Evolutionary conservation across 306 rosid species (phyloP), one percentile per base, ranked within the genome.

Genomic region (Pterocarpus santalinus): DNA sequence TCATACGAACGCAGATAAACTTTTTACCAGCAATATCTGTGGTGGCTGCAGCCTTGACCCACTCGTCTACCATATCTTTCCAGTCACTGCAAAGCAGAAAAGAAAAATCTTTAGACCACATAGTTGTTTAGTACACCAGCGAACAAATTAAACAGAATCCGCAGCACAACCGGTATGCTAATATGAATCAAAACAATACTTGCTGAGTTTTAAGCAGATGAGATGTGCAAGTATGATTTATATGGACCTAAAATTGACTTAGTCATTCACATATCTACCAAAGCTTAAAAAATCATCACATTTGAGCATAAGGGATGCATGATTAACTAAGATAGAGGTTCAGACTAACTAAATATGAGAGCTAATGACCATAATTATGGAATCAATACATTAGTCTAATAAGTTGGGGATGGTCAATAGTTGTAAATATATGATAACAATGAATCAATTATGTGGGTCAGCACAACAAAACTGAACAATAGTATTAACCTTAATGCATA

Each of bases 31-130:
- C 76, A 58, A 82, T 66, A 72, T 89, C 80, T 7, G 83, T 28
- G 1, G 90, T 87, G 34, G 87, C 4, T 1, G 94, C 84, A 43
- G 89, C 89, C 36, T 78, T 86, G 34, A 87, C 90, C 99, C 99
- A 95, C n/a, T 82, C 90, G 51, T 93, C 96, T 2, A 90, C 98
- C 93, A 93, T 49, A 39, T 72, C 83, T 69, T 89, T 95, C 99
- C 99, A 95, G 38, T 63, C 89, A 57, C 98, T 94, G 82, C 85
- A 85, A 75, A 77, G 64, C 46, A 58, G 33, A 81, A 14, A 46
- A 63, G 22, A 67, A 73, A 65, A 13, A 72, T 81, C 30, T 57
- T 76, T 43, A 83, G 83, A 83, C 75, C 75, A 51, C 12, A 56
- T 33, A 10, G 65, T 52, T 33, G 43, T 76, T 77, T 7, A 61